Evolutionary conservation across 2,329 filamentous ascomycete species (phyloP).

Genomic region (Cordyceps pruinosa): DNA sequence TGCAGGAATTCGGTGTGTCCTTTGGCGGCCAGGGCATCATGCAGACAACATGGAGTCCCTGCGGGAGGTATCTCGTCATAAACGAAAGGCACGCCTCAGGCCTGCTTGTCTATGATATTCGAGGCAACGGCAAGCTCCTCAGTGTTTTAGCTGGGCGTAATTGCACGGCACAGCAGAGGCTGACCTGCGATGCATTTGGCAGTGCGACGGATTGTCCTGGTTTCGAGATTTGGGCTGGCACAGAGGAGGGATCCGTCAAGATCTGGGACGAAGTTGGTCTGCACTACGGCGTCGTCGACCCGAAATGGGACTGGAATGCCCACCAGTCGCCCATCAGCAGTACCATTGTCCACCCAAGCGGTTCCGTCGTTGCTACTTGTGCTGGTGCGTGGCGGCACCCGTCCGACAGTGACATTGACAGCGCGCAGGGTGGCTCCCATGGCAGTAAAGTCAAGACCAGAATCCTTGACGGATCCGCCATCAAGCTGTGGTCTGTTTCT

Average conservation of each 20-base stretch:
- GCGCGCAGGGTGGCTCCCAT: background rate
- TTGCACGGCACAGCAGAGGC: conserved; percentile 47
- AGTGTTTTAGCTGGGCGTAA: conserved; percentile 45
- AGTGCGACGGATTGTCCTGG: conserved; percentile 27
- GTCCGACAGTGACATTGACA: conserved; percentile 11
- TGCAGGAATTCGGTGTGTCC: conserved; percentile 26
- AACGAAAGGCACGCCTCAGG: conserved; percentile 51
- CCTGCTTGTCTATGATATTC: conserved; percentile 56
- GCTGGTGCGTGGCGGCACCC: conserved; percentile 45
- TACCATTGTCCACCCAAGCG: conserved; percentile 44
- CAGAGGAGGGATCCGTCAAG: conserved; percentile 44
- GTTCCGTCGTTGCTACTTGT: conserved; percentile 50
- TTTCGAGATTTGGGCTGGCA: conserved; percentile 59
- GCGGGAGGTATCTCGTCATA: conserved; percentile 55
- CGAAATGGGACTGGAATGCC: conserved; percentile 44
- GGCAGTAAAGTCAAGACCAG: background rate
- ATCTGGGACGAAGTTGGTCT: conserved; percentile 53
- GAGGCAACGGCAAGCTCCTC: conserved; percentile 51
- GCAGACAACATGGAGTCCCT: conserved; percentile 56
- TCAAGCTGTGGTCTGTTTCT: conserved; percentile 10
- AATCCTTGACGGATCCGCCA: conserved; percentile 3
- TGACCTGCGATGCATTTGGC: conserved; percentile 49
- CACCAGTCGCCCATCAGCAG: conserved; percentile 43
- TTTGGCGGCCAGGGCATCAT: conserved; percentile 56
- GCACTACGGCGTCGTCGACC: conserved; percentile 35